Evolutionary conservation across 371 early-diverging fungal genomes (phyloP).

Genomic region (Conidiobolus incongruus): DNA sequence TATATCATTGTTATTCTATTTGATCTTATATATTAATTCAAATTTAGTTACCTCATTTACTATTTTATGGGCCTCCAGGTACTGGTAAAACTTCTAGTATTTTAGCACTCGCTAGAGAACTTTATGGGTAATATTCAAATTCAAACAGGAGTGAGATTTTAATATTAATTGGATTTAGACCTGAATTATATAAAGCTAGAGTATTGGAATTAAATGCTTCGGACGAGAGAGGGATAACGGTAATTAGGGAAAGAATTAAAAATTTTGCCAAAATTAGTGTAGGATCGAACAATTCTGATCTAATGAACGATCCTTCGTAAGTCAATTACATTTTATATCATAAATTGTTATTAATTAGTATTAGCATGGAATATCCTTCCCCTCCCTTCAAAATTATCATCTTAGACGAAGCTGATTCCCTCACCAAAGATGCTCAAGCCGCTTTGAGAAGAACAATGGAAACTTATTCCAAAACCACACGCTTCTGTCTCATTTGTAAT

Average conservation of each 20-base stretch:
- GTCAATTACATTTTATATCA: neutral
- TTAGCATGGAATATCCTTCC: constrained; percentile 7
- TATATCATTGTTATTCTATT: neutral
- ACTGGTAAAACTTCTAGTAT: constrained; percentile 98
- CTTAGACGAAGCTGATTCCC: constrained; percentile 98
- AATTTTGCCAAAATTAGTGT: constrained; percentile 76
- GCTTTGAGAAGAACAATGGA: constrained; percentile 99
- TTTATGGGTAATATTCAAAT: constrained; percentile 46
- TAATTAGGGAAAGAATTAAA: constrained; percentile 92
- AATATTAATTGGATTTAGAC: constrained; percentile 16
- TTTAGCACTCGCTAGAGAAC: constrained; percentile 73
- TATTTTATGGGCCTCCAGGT: constrained; percentile 99
- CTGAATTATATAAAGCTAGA: constrained; percentile 42
- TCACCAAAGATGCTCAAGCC: constrained; percentile 97
- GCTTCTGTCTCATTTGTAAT: constrained; percentile 98
- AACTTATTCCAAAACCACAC: constrained; percentile 78
- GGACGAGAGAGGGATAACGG: constrained; percentile 96
- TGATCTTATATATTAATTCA: neutral
- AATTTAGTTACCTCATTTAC: constrained; percentile 78
- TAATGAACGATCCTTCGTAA: constrained; percentile 10
- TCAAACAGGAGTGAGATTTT: neutral
- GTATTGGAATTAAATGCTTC: constrained; percentile 98
- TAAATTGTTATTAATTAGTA: neutral
- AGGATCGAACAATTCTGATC: constrained; percentile 10
- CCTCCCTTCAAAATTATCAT: constrained; percentile 94